These are phyloP conservation scores for Eremochloa ophiuroides DNA, from an alignment of 176 grass and related monocot genomes.

Conservation along the genomic window DNA sequence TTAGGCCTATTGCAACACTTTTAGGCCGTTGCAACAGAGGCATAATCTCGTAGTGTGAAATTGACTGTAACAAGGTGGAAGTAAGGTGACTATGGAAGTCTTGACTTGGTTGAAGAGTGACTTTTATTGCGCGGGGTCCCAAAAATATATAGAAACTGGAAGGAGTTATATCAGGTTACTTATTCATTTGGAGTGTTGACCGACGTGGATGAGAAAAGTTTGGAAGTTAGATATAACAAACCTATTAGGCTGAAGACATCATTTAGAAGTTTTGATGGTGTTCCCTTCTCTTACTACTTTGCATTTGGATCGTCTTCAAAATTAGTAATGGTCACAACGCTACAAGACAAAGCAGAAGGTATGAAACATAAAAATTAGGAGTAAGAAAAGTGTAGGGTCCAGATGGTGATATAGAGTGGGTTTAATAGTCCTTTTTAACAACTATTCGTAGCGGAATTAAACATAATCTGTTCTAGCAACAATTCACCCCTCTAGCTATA, in stretches of 20 bases:
- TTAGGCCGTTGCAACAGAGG: too few relatives aligned
- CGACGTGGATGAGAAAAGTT: conserved; percentile 36
- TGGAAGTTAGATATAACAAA: conserved; percentile 13
- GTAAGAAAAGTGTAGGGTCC: too few relatives aligned
- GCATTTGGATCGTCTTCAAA: conserved; percentile 26
- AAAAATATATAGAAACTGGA: conserved; percentile 35
- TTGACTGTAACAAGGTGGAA: conserved; percentile 27
- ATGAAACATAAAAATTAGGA: too few relatives aligned
- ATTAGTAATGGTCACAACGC: conserved; percentile 6
- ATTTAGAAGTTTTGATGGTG: not conserved
- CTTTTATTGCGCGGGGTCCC: conserved; percentile 35
- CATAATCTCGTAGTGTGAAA: too few relatives aligned
- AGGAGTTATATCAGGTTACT: conserved; percentile 37
- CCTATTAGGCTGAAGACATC: conserved; percentile 36
- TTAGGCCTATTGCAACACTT: too few relatives aligned
- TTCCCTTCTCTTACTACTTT: conserved; percentile 26
- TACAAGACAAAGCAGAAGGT: conserved; percentile 4
- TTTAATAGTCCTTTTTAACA: too few relatives aligned
- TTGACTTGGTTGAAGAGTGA: conserved; percentile 24
- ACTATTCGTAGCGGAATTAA: too few relatives aligned
- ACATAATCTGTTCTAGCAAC: too few relatives aligned
- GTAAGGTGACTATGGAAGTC: not conserved
- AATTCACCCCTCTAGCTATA: too few relatives aligned
- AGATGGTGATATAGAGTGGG: too few relatives aligned
- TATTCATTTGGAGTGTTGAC: conserved; percentile 31